These are phyloP conservation scores for Phlebiopsis flavidoalba DNA, from an alignment of 768 basidiomycete species.

Conservation along the genomic window DNA sequence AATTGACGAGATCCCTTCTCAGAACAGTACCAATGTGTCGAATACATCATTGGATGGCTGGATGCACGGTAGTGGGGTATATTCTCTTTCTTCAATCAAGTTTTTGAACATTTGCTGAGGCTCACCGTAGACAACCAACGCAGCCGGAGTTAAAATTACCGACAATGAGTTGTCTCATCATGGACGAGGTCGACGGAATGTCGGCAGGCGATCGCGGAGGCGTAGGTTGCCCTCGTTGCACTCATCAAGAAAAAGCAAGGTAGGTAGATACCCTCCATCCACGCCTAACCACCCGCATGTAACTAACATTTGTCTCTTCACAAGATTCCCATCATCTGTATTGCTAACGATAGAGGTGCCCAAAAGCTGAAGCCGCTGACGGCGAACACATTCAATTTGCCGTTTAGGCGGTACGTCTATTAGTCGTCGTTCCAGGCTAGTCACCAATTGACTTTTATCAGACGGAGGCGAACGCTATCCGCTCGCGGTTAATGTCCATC, in stretches of 20 bases:
- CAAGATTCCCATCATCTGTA: conserved; percentile 95
- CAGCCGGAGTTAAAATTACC: conserved; percentile 69
- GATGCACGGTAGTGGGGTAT: conserved; percentile 54
- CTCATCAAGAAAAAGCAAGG: conserved; percentile 93
- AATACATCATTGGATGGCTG: conserved; percentile 88
- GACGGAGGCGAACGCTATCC: conserved; percentile 69
- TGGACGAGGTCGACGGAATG: conserved; percentile 99
- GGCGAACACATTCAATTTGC: conserved; percentile 63
- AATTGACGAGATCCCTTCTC: no score
- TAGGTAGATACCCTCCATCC: conserved; percentile 24
- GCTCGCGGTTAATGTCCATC: conserved; percentile 86
- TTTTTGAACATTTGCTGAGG: neutral
- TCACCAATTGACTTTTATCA: conserved; percentile 23
- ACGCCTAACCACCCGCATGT: no score
- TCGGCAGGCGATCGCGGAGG: conserved; percentile 96
- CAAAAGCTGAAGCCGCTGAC: conserved; percentile 88
- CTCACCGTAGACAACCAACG: conserved; percentile 47
- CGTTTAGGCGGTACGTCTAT: conserved; percentile 66
- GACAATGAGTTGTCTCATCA: conserved; percentile 85
- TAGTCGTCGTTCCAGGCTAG: neutral
- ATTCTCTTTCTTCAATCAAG: conserved; percentile 9
- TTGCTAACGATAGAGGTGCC: conserved; percentile 86
- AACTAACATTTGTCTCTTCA: neutral
- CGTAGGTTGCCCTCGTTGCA: conserved; percentile 86
- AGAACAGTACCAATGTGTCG: conserved; percentile 88